These are phyloP conservation scores for Cystobasidium onofrii DNA, from an alignment of 768 basidiomycete genomes.

Conservation along the genomic window DNA sequence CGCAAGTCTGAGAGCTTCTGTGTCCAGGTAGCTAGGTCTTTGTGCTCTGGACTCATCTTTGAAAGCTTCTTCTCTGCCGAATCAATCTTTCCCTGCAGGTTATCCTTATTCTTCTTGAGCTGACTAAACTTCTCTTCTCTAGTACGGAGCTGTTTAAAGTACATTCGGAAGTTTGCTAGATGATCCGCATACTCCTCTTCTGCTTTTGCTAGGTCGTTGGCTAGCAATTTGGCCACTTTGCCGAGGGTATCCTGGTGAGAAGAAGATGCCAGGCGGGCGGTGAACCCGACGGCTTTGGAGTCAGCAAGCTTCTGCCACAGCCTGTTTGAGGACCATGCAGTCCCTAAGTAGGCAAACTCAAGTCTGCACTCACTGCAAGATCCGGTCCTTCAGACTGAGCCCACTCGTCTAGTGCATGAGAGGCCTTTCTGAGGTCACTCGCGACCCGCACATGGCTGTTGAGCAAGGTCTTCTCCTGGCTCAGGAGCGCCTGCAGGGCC, in stretches of 20 bases:
- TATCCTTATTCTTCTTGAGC: slow-evolving; percentile 44
- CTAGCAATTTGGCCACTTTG: slow-evolving; percentile 46
- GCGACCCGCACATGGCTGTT: slow-evolving; percentile 1
- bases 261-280: background rate
- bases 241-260: slow-evolving; percentile 45
- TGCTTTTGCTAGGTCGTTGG: slow-evolving; percentile 42
- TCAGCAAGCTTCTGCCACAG: too few relatives aligned
- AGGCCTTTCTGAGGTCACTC: slow-evolving; percentile 43
- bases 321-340: too few relatives aligned
- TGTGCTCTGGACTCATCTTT: slow-evolving; percentile 51
- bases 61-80: slow-evolving; percentile 48
- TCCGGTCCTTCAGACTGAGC: slow-evolving; percentile 47
- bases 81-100: slow-evolving; percentile 46
- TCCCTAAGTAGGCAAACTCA: too few relatives aligned
- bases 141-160: slow-evolving; percentile 48
- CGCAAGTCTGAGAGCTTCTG: slow-evolving; percentile 46
- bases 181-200: slow-evolving; percentile 39
- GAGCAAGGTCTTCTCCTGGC: slow-evolving; percentile 16
- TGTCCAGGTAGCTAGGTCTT: slow-evolving; percentile 46
- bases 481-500: background rate
- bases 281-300: too few relatives aligned
- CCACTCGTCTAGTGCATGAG: slow-evolving; percentile 44
- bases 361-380: slow-evolving; percentile 41
- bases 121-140: slow-evolving; percentile 47
- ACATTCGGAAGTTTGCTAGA: slow-evolving; percentile 35